phyloP scores from a whole-genome alignment of 2,329 filamentous ascomycete genomes.

The Ceratocystis cacaofunesta region DNA sequence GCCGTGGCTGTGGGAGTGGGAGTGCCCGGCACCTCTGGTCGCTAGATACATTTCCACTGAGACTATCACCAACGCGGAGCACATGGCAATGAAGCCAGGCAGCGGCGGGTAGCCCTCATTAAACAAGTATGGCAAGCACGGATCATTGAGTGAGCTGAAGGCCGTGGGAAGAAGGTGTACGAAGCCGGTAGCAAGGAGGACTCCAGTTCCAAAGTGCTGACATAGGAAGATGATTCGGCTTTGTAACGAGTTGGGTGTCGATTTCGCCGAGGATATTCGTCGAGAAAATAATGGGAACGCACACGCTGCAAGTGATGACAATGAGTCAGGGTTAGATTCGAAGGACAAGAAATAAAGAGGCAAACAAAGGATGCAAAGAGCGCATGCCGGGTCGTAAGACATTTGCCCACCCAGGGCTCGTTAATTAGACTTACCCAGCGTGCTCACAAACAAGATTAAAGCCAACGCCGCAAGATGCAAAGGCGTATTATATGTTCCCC shows the following conservation, averaged over 20 bases:
- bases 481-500: slow-evolving; percentile 47
- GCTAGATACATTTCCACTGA: slow-evolving; percentile 82
- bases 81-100: slow-evolving; percentile 68
- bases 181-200: slow-evolving; percentile 75
- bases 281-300: slow-evolving; percentile 51
- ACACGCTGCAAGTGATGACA: slow-evolving; percentile 34
- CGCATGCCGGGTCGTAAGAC: background rate
- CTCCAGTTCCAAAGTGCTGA: slow-evolving; percentile 67
- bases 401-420: background rate
- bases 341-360: background rate
- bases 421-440: slow-evolving; percentile 32
- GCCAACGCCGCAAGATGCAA: slow-evolving; percentile 54
- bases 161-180: slow-evolving; percentile 60
- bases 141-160: slow-evolving; percentile 50
- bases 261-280: slow-evolving; percentile 26
- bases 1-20: slow-evolving; percentile 38
- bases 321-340: background rate
- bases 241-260: slow-evolving; percentile 25
- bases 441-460: slow-evolving; percentile 48
- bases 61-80: slow-evolving; percentile 67
- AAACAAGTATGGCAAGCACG: slow-evolving; percentile 65
- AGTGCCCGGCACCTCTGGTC: slow-evolving; percentile 47
- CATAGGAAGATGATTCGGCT: slow-evolving; percentile 48
- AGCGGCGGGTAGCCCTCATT: slow-evolving; percentile 65
- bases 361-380: background rate